A percentile compares a stretch with the other conserved stretches of the same genome.
Evolutionary conservation across 306 rosid species (phyloP).

Genomic region (Astragalus glycyphyllos): DNA sequence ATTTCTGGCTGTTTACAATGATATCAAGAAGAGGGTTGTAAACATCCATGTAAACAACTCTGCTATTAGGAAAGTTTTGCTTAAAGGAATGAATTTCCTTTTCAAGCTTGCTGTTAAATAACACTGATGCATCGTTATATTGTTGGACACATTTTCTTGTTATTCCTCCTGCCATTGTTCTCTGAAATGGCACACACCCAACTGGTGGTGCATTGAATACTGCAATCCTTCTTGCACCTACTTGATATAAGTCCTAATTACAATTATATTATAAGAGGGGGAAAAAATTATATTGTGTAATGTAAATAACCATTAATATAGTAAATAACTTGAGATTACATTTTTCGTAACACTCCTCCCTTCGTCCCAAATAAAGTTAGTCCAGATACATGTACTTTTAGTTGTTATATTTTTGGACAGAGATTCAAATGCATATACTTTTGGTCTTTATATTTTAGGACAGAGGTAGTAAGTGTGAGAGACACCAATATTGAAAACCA

Average conservation of each 20-base stretch:
- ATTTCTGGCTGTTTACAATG: conserved; percentile 32
- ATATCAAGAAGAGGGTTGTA: conserved; percentile 56
- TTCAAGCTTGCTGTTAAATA: conserved; percentile 54
- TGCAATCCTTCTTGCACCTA: conserved; percentile 65
- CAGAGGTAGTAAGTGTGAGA: no score
- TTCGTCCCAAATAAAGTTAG: no score
- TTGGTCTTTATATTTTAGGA: no score
- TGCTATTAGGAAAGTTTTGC: conserved; percentile 33
- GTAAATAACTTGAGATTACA: no score
- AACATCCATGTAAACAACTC: conserved; percentile 52
- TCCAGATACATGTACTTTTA: no score
- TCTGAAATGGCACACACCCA: conserved; percentile 70
- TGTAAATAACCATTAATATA: not conserved
- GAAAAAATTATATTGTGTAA: not conserved
- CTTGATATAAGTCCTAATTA: conserved; percentile 48
- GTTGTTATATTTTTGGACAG: no score
- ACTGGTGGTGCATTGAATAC: conserved; percentile 65
- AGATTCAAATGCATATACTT: no score
- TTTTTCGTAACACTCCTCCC: no score
- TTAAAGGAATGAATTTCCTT: conserved; percentile 30
- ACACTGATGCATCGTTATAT: conserved; percentile 45
- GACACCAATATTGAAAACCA: no score
- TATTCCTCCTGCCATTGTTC: conserved; percentile 63
- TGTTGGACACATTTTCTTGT: conserved; percentile 50
- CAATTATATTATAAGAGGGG: not conserved